Base-by-base conservation (phyloP, 208 protist species). In the Trypanosoma rangeli region DNA sequence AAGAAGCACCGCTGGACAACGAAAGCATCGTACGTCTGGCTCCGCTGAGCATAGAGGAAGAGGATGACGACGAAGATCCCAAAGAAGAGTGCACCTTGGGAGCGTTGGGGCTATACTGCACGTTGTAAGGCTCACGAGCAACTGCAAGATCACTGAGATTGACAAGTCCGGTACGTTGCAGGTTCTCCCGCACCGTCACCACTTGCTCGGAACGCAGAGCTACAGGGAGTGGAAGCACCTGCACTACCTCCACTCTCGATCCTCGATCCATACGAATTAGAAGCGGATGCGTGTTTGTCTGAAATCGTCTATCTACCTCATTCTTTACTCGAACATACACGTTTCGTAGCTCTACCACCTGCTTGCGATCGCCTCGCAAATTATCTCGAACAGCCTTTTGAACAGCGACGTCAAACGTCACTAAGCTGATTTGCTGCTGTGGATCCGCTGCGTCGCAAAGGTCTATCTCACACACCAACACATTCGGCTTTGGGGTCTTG, bases 361-460 rank as follows among this genome's bases (percentile, higher is more conserved):
- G 83, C 62, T 83, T 80, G 15, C 84, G 64, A 76, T 93, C 85
- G 5, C 79, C 70, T 26, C 87, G 83, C 7, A 95, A 77, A 72
- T 76, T 83, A 42, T 90, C 81, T n/a, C 76, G 67, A 24, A 92
- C 78, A 49, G 78, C 85, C 26, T 87, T 85, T 53, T 86, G 79
- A 52, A 95, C 85, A 15, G 68, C 68, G 31, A 67, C 80, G 65
- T 95, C 87, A 62, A 95, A 95, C 3, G 82, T 85, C n/a, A 95
- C 80, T 7, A 81, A 82, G 0, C 85, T 92, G 59, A 95, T 93
- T n/a, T 80, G 83, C 70, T 88, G 60, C 44, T 33, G 70, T 63
- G 85, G 67, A 54, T 82, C 74, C 16, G 78, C 80, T n/a, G 67
- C 70, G 56, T 95, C 90, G 50, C 83, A 84, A n/a, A 95, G 76